Conservation (phyloP, 2,329 filamentous ascomycete genomes). For the Mycosphaerella arachidis region DNA sequence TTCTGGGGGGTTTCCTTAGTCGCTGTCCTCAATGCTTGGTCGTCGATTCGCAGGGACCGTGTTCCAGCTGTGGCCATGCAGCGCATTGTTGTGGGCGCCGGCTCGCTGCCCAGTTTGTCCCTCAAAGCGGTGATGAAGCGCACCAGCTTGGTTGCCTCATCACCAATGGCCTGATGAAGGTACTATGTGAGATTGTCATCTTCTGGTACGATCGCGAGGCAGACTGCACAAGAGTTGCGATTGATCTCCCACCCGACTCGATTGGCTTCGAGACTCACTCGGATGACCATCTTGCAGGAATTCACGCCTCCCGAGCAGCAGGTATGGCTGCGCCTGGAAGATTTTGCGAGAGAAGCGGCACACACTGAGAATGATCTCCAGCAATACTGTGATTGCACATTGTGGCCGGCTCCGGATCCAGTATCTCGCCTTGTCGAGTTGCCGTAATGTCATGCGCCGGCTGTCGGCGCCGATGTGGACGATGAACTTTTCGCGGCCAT, state of each 20-base stretch:
- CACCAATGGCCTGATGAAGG: not conserved
- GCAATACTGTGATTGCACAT: not conserved
- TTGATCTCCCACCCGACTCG: not conserved
- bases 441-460: not conserved
- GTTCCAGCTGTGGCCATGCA: not conserved
- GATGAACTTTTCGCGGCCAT: slow-evolving; percentile 9
- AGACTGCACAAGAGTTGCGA: not conserved
- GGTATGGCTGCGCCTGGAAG: no score
- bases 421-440: not conserved
- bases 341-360: not conserved
- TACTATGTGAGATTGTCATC: not conserved
- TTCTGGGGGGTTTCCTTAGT: no score
- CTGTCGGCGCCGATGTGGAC: not conserved
- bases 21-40: no score
- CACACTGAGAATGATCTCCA: not conserved
- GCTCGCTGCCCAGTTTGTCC: not conserved
- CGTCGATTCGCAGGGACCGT: no score
- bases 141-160: not conserved
- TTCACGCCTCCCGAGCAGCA: not conserved
- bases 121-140: not conserved
- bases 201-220: not conserved
- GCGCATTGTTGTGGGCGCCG: not conserved
- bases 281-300: not conserved
- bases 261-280: not conserved
- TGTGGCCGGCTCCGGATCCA: not conserved